Evolutionary conservation across 1,284 basidiomycete genomes (phyloP), one percentile per base, ranked within the genome.

Genomic region (Mrakiaceae sp.): DNA sequence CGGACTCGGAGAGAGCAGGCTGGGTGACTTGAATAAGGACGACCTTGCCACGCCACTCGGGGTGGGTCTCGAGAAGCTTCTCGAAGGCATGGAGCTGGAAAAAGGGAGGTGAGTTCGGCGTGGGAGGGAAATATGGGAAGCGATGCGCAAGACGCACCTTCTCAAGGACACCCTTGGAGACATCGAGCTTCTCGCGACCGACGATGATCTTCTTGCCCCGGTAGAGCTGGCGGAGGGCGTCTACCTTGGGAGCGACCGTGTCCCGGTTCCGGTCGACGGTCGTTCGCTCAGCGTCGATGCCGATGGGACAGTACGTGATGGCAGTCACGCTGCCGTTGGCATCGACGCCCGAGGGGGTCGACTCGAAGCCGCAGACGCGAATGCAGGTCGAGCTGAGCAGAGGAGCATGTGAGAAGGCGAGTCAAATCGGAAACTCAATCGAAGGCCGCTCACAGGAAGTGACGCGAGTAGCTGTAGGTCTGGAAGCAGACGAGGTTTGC

Each of bases 201-300:
- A 99, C 88, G 67, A 99, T 93, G 72, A 99, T 97, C 82, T 98
- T 98, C 82, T 97, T 98, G 71, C 89, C 92, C 71, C 90, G 86
- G 77, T 99, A 99, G 57, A 98, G 78, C 48, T 86, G 81, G 50
- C 85, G 81, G 1, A 98, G 82, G 0, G 90, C 87, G 66, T 90
- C 86, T 48, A 95, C 81, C 77, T 97, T 98, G 40, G 94, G 94
- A 68, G 83, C 78, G 64, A 98, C 88, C 5, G 90, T 92, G 0
- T 89, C 85, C 3, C 86, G 80, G 61, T 85, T 80, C 81, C 87
- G 82, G 74, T 98, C 94, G 64, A 83, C 80, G 42, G 85, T 83
- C 48, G 98, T 93, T 56, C 94, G 83, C 68, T 88, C 87, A 5
- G 93, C 90, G 73, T 99, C 95, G 68, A 99, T 87, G n/a, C 96